phyloP scores from a whole-genome alignment of 2,329 filamentous ascomycete species.

The Fusarium stilboides region DNA sequence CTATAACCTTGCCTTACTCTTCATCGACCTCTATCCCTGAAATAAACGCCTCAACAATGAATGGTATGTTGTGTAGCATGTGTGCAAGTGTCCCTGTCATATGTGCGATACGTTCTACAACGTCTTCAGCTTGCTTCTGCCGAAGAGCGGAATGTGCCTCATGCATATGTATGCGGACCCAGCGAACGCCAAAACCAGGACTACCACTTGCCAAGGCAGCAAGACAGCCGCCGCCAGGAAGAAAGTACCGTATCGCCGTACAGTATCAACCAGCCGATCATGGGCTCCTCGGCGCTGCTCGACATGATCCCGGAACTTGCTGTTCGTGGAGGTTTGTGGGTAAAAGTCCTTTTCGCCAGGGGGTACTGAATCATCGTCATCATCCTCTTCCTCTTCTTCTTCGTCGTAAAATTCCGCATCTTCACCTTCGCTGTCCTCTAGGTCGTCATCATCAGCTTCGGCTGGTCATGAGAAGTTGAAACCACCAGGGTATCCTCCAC shows the following conservation, averaged over 20 bases:
- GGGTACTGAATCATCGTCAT: constrained; percentile 46
- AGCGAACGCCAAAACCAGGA: constrained; percentile 54
- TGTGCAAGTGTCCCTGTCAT: constrained; percentile 20
- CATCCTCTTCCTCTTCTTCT: constrained; percentile 45
- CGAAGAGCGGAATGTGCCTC: constrained; percentile 47
- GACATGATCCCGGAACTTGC: constrained; percentile 51
- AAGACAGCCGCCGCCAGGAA: constrained; percentile 63
- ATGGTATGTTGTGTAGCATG: constrained; percentile 48
- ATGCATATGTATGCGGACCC: constrained; percentile 61
- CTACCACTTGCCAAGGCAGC: constrained; percentile 61
- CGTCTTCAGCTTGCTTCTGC: constrained; percentile 39
- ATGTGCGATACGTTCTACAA: constrained; percentile 48
- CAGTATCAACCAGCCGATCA: constrained; percentile 58
- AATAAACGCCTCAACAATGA: constrained; percentile 53
- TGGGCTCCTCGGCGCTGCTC: constrained; percentile 54
- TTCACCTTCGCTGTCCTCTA: constrained; percentile 55
- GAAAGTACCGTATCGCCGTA: constrained; percentile 61
- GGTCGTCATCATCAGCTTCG: constrained; percentile 54
- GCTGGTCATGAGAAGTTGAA: constrained; percentile 67
- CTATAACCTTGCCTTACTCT: constrained; percentile 12
- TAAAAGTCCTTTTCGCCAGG: constrained; percentile 41
- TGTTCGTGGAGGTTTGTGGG: constrained; percentile 34
- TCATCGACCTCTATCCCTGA: constrained; percentile 39
- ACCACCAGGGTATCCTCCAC: constrained; percentile 57
- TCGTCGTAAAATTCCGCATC: constrained; percentile 47